Percentiles rank a stretch among this genome's conserved stretches.
Conservation (phyloP, 2,329 filamentous ascomycete species). For the Cladosporium sp. region DNA sequence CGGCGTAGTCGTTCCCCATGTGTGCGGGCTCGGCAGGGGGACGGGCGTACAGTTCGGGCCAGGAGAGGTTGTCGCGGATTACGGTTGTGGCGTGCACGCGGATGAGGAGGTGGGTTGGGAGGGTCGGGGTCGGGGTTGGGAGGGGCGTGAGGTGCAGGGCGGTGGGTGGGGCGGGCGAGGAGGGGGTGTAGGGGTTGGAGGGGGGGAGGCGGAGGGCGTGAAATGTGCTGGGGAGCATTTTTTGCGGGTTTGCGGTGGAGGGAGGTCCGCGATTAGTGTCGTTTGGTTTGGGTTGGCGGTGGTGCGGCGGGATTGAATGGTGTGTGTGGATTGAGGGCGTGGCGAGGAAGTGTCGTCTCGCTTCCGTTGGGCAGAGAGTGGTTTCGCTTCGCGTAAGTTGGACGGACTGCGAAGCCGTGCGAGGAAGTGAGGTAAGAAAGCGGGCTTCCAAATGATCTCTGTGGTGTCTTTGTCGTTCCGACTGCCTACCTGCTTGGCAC, state of each 20-base stretch:
- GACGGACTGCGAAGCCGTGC: no score
- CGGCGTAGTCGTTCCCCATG: conserved; percentile 35
- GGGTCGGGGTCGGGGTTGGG: background rate
- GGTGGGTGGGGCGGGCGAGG: conserved; percentile 7
- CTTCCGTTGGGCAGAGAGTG: no score
- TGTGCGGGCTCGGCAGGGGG: conserved; percentile 12
- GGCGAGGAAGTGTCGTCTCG: no score
- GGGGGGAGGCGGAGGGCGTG: background rate
- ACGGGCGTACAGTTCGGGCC: conserved; percentile 20
- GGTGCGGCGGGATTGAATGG: no score
- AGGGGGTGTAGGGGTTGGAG: background rate
- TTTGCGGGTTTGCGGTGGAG: background rate
- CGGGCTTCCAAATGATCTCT: no score
- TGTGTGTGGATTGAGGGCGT: no score
- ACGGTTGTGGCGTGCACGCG: conserved; percentile 31
- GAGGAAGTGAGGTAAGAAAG: no score
- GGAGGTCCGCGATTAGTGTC: no score
- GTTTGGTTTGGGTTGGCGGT: no score
- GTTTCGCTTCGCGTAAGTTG: no score
- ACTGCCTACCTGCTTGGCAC: no score
- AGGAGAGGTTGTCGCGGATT: conserved; percentile 30
- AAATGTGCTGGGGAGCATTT: background rate
- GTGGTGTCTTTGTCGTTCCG: no score
- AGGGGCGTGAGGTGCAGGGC: background rate
- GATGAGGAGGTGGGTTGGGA: conserved; percentile 20